Evolutionary conservation across 1,284 basidiomycete species (phyloP).

Genomic region (Irpex sp.): DNA sequence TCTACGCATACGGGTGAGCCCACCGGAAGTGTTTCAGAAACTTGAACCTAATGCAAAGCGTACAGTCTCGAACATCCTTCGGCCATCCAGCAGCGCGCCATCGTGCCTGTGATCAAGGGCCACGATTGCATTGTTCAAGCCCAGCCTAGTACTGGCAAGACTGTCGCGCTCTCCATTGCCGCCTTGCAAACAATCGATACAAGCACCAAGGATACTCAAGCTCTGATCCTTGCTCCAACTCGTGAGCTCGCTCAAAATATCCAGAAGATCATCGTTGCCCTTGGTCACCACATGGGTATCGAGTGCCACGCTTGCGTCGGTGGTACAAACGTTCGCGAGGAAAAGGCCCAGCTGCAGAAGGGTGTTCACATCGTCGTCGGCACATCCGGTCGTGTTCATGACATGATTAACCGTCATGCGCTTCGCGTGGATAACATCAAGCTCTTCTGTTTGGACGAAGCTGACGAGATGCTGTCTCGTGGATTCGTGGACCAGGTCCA

Average conservation of each 20-base stretch:
- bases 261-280: conserved; percentile 89
- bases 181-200: conserved; percentile 85
- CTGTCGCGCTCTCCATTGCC: conserved; percentile 83
- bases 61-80: conserved; percentile 86
- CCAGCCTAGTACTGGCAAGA: conserved; percentile 88
- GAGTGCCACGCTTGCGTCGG: conserved; percentile 88
- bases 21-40: neutral
- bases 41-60: conserved; percentile 3
- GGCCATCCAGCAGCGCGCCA: conserved; percentile 89
- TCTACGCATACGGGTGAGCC: conserved; percentile 87
- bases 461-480: conserved; percentile 89
- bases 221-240: conserved; percentile 89
- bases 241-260: conserved; percentile 95
- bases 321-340: conserved; percentile 85
- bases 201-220: conserved; percentile 79
- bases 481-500: conserved; percentile 96
- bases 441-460: conserved; percentile 91
- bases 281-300: conserved; percentile 91
- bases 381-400: conserved; percentile 84
- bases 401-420: conserved; percentile 88
- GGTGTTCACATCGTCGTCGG: conserved; percentile 84
- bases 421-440: conserved; percentile 81
- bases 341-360: conserved; percentile 83
- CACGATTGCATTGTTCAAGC: conserved; percentile 90
- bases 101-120: conserved; percentile 85